These are phyloP conservation scores for Furcasterigmium sp. DNA, from an alignment of 2,329 filamentous ascomycete species.

Conservation along the genomic window DNA sequence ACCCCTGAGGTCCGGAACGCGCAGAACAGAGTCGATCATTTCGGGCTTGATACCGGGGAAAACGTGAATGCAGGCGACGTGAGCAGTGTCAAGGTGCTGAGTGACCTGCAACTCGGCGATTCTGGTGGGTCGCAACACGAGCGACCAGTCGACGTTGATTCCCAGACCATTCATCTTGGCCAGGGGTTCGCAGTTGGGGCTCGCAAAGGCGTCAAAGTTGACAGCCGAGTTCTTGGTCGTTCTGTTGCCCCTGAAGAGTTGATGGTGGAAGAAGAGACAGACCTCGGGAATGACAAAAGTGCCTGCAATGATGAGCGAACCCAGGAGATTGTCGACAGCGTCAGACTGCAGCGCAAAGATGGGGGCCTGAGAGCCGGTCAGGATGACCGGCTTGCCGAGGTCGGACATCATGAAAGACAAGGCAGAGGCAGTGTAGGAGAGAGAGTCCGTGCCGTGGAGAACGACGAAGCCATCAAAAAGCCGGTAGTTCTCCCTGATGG, in stretches of 20 bases:
- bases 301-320: slow-evolving; percentile 82
- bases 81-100: slow-evolving; percentile 74
- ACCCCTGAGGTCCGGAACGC: slow-evolving; percentile 69
- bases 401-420: slow-evolving; percentile 91
- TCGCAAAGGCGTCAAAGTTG: slow-evolving; percentile 81
- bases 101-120: slow-evolving; percentile 72
- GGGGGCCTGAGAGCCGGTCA: slow-evolving; percentile 78
- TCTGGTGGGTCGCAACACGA: slow-evolving; percentile 67
- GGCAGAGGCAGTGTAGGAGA: slow-evolving; percentile 85
- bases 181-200: slow-evolving; percentile 79
- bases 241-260: slow-evolving; percentile 81
- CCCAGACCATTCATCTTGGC: slow-evolving; percentile 77
- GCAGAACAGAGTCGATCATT: slow-evolving; percentile 82
- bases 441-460: slow-evolving; percentile 83
- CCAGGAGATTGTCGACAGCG: slow-evolving; percentile 84
- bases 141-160: slow-evolving; percentile 75
- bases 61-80: slow-evolving; percentile 83
- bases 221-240: slow-evolving; percentile 84
- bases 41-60: slow-evolving; percentile 92
- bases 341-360: slow-evolving; percentile 91
- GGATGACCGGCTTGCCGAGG: slow-evolving; percentile 82
- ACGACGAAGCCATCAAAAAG: slow-evolving; percentile 89
- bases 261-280: slow-evolving; percentile 90
- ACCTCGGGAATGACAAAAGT: slow-evolving; percentile 93
- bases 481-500: slow-evolving; percentile 80